Evolutionary conservation across 2,329 filamentous ascomycete genomes (phyloP).

Genomic region (Paraphaeosphaeria sporulosa): DNA sequence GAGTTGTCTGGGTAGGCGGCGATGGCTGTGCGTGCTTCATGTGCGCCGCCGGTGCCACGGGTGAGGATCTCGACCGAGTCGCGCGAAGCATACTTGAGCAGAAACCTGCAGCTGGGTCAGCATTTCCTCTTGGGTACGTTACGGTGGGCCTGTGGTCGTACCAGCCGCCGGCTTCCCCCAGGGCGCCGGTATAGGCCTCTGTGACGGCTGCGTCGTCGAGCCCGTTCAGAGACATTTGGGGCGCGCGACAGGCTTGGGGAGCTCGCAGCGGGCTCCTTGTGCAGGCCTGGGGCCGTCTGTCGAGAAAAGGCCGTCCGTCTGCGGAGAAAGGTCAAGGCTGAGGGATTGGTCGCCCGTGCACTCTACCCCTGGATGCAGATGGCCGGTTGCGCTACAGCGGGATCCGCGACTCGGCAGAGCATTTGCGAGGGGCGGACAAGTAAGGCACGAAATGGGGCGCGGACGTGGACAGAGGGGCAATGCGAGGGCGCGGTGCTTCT

Average conservation of each 20-base stretch:
- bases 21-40: conserved; percentile 81
- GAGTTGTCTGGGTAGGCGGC: conserved; percentile 82
- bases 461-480: neutral
- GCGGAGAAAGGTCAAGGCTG: conserved; percentile 6
- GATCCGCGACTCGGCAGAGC: neutral
- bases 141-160: conserved; percentile 59
- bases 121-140: conserved; percentile 20
- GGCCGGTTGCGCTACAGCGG: neutral
- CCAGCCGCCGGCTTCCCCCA: conserved; percentile 91
- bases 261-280: conserved; percentile 17
- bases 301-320: conserved; percentile 14
- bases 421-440: neutral
- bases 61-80: conserved; percentile 84
- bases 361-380: conserved; percentile 3
- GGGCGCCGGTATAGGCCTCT: conserved; percentile 82
- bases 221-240: conserved; percentile 90
- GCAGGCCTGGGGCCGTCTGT: conserved; percentile 18
- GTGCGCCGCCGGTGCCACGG: conserved; percentile 80
- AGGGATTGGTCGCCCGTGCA: conserved; percentile 1
- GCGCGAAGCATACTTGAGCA: conserved; percentile 87
- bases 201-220: conserved; percentile 81
- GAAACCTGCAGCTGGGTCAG: conserved; percentile 71
- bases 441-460: neutral
- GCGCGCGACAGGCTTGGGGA: conserved; percentile 19
- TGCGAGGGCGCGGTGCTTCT: neutral